These are phyloP conservation scores for Pharnaceum exiguum DNA, from an alignment of 148 eudicot species.

Conservation along the genomic window DNA sequence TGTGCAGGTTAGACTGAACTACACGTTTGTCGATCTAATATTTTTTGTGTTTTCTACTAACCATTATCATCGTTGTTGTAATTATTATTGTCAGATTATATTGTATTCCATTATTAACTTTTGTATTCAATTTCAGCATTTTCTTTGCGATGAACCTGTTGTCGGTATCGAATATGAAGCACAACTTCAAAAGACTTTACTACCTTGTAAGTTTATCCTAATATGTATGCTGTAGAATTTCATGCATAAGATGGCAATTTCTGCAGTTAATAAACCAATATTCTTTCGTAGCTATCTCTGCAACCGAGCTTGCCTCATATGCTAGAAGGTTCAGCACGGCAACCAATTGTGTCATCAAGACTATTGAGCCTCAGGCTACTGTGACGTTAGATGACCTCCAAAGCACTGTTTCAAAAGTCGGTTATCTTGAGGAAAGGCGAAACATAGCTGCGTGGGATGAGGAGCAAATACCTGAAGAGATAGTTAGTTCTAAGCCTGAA, in stretches of 20 bases:
- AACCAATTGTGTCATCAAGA: slow-evolving; percentile 63
- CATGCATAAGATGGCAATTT: background rate
- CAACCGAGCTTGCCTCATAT: slow-evolving; percentile 60
- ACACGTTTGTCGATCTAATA: background rate
- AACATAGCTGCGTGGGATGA: slow-evolving; percentile 65
- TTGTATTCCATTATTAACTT: background rate
- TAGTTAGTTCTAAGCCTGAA: slow-evolving; percentile 49
- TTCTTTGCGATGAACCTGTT: slow-evolving; percentile 59
- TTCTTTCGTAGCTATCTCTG: slow-evolving; percentile 50
- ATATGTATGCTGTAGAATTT: background rate
- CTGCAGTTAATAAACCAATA: background rate
- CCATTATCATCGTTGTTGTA: no score
- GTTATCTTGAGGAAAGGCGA: slow-evolving; percentile 46
- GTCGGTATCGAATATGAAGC: slow-evolving; percentile 76
- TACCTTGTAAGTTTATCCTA: slow-evolving; percentile 57
- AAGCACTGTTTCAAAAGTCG: slow-evolving; percentile 43
- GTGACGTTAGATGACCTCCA: slow-evolving; percentile 56
- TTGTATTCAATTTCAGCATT: slow-evolving; percentile 53
- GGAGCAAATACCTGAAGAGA: slow-evolving; percentile 79
- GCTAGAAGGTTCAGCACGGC: slow-evolving; percentile 60
- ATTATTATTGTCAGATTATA: background rate
- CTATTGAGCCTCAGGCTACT: slow-evolving; percentile 68
- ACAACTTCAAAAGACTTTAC: slow-evolving; percentile 64
- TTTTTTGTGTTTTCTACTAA: background rate
- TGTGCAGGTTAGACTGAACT: slow-evolving; percentile 45